Percentiles rank a stretch among this genome's conserved stretches.
These are phyloP conservation scores for Naganishia vaughanmartiniae DNA, from an alignment of 768 basidiomycete genomes.

Conservation along the genomic window DNA sequence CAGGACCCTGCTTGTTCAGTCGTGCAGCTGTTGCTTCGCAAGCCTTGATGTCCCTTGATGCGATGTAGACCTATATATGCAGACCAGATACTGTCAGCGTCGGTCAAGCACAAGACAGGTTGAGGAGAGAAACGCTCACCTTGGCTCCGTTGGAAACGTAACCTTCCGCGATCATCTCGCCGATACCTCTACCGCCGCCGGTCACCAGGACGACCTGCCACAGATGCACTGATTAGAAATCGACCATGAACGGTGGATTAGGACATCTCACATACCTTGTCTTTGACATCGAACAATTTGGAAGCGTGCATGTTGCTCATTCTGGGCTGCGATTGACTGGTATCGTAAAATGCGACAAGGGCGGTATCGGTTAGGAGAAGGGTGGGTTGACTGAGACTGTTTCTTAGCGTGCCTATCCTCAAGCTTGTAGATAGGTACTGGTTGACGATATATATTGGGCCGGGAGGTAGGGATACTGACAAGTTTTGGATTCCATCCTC, in stretches of 20 bases:
- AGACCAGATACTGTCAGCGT: neutral
- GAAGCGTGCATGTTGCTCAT: constrained; percentile 36
- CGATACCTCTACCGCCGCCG: constrained; percentile 66
- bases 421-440: neutral
- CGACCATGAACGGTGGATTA: no score
- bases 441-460: neutral
- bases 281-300: constrained; percentile 57
- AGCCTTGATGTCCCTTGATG: constrained; percentile 60
- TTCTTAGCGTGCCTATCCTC: neutral
- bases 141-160: constrained; percentile 65
- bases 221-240: neutral
- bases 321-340: neutral
- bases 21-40: constrained; percentile 60
- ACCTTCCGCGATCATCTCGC: constrained; percentile 68
- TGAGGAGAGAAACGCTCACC: constrained; percentile 5
- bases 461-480: neutral
- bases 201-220: constrained; percentile 60
- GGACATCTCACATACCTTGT: constrained; percentile 40
- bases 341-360: neutral
- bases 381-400: neutral
- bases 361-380: neutral
- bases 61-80: constrained; percentile 59
- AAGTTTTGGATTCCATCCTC: neutral
- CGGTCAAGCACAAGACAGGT: neutral
- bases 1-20: constrained; percentile 60